Evolutionary conservation across 352 stramenopile species (phyloP), one percentile per base, ranked within the genome.

Genomic region (Pythium rishiriense): DNA sequence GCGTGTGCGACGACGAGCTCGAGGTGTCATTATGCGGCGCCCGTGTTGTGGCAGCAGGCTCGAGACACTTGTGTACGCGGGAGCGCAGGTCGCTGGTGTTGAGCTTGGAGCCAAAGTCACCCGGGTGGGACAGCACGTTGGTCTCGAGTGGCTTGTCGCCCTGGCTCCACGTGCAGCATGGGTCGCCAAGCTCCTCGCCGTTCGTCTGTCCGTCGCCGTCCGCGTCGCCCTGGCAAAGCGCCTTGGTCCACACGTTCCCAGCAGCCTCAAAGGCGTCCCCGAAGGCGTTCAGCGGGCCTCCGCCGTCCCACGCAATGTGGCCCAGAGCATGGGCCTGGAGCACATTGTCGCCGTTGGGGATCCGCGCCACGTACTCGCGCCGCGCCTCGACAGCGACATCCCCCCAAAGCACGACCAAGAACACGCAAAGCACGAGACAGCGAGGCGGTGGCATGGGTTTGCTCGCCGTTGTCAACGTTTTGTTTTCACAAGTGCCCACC

Each of bases 131-230:
- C 1, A 72, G 15, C 33, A 49, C 47, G 31, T 62, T 43, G 4
- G 58, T 66, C 29, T 66, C 47, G 39, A 62, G 29, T 9, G 64
- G 64, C 21, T 17, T 15, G 0, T 29, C 25, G 22, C 24, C 52
- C 9, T 43, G 37, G 28, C 33, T 19, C 87, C 87, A 96, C 49
- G 70, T 79, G 66, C 87, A 96, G 73, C 88, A 93, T 15, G 86
- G 84, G 50, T 96, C 87, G 29, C 87, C 85, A 4, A 96, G 78
- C 51, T 96, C 87, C 64, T 91, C 74, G 37, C 87, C 87, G 64
- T 96, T 96, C 15, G 80, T 92, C 68, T 85, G 87, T 21, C 88
- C 88, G 54, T 96, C 88, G 57, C 78, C 80, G 58, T 96, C 88
- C 28, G 81, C 75, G 65, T 96, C 88, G 31, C 72, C 64, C 45